Conservation (phyloP, 768 basidiomycete genomes). For the Boletus bicolor region DNA sequence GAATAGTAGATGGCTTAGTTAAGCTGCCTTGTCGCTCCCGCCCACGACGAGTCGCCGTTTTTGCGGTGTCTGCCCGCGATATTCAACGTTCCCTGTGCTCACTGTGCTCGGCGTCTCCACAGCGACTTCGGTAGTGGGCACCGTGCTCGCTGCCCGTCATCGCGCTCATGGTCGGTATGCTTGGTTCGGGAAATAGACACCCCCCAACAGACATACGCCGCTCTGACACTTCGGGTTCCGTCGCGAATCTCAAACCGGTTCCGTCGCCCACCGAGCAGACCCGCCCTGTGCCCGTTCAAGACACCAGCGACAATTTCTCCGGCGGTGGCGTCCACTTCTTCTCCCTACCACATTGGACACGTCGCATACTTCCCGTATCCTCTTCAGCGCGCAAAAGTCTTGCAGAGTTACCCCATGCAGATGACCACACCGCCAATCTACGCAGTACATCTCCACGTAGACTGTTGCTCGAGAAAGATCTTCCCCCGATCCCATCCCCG, state of each 20-base stretch:
- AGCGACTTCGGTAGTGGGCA: not conserved
- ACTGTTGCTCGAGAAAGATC: conserved; percentile 40
- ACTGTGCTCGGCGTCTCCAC: conserved; percentile 1
- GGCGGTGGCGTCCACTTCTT: conserved; percentile 49
- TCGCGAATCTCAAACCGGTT: conserved; percentile 30
- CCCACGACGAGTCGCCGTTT: conserved; percentile 3
- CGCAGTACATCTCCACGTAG: conserved; percentile 12
- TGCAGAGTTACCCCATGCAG: conserved; percentile 18
- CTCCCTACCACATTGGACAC: conserved; percentile 64
- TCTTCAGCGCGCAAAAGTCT: conserved; percentile 30
- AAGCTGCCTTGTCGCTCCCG: conserved; percentile 7
- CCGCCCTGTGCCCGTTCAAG: conserved; percentile 42
- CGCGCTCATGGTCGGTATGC: conserved; percentile 38
- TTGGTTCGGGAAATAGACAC: conserved; percentile 35
- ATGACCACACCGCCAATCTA: conserved; percentile 26
- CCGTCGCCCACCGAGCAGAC: conserved; percentile 48
- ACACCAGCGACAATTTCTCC: conserved; percentile 37
- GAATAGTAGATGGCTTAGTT: not conserved
- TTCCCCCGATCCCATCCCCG: conserved; percentile 45
- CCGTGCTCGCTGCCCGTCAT: not conserved
- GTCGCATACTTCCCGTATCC: conserved; percentile 39
- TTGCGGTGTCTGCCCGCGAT: not conserved
- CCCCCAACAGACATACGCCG: conserved; percentile 27
- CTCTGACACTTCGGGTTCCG: conserved; percentile 24
- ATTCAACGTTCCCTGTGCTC: not conserved